phyloP scores from a whole-genome alignment of 768 basidiomycete genomes.

The Pisolithus marmoratus region DNA sequence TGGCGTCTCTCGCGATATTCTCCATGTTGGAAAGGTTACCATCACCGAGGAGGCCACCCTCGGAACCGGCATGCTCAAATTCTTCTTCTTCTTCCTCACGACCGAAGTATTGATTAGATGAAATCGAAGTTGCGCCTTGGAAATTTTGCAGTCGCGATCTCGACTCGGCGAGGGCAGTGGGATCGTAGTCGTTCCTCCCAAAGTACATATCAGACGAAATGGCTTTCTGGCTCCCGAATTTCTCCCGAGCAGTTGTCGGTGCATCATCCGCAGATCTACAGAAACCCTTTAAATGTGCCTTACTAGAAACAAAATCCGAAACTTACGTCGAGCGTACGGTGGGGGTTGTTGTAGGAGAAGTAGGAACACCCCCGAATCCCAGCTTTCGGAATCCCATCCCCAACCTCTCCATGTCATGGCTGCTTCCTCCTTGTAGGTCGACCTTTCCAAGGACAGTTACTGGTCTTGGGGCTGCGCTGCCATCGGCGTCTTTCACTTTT shows the following conservation, averaged over 20 bases:
- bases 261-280: slow-evolving; percentile 45
- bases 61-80: slow-evolving; percentile 36
- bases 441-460: slow-evolving; percentile 23
- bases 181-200: slow-evolving; percentile 83
- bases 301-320: background rate
- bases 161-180: slow-evolving; percentile 63
- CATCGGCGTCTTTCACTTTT: slow-evolving; percentile 25
- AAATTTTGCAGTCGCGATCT: slow-evolving; percentile 77
- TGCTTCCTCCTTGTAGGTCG: slow-evolving; percentile 34
- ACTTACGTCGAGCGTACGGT: slow-evolving; percentile 37
- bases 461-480: slow-evolving; percentile 20
- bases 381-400: slow-evolving; percentile 73
- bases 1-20: slow-evolving; percentile 67
- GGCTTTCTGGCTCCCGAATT: slow-evolving; percentile 88
- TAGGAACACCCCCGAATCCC: slow-evolving; percentile 81
- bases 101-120: slow-evolving; percentile 95
- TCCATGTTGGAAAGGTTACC: slow-evolving; percentile 51
- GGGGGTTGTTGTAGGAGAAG: slow-evolving; percentile 48
- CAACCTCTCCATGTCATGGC: slow-evolving; percentile 48
- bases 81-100: slow-evolving; percentile 73
- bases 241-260: slow-evolving; percentile 79
- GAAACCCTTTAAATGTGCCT: background rate
- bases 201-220: slow-evolving; percentile 99
- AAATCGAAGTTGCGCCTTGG: slow-evolving; percentile 89
- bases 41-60: slow-evolving; percentile 50